phyloP scores from a whole-genome alignment of 2,329 filamentous ascomycete genomes.

The Dactylella cylindrospora region DNA sequence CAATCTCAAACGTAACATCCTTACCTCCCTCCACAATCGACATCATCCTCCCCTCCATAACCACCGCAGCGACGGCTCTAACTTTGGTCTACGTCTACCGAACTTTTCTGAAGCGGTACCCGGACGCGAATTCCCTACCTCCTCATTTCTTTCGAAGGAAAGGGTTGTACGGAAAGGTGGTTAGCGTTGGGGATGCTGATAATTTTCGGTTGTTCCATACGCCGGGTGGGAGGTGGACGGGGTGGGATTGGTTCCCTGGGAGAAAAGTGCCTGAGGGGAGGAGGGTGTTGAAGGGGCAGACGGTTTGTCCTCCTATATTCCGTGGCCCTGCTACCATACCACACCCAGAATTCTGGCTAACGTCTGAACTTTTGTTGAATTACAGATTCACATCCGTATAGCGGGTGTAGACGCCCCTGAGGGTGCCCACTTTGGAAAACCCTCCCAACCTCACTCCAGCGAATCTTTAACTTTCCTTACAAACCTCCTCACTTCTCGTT shows the following conservation, averaged over 20 bases:
- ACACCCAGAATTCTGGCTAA: neutral
- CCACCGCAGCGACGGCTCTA: slow-evolving; percentile 60
- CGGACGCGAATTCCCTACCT: slow-evolving; percentile 71
- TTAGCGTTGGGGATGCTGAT: slow-evolving; percentile 93
- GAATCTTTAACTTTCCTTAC: slow-evolving; percentile 84
- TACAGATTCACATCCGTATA: slow-evolving; percentile 79
- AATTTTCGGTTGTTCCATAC: slow-evolving; percentile 91
- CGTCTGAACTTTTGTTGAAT: neutral
- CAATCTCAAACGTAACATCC: slow-evolving; percentile 22
- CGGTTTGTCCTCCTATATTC: slow-evolving; percentile 59
- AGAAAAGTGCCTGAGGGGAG: slow-evolving; percentile 69
- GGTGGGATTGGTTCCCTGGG: slow-evolving; percentile 86
- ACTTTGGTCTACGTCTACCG: slow-evolving; percentile 65
- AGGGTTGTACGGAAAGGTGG: slow-evolving; percentile 81
- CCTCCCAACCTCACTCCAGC: slow-evolving; percentile 77
- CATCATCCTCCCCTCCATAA: slow-evolving; percentile 33
- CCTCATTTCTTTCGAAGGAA: slow-evolving; percentile 72
- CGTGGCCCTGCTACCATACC: neutral
- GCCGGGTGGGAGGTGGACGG: slow-evolving; percentile 79
- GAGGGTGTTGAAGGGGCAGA: slow-evolving; percentile 71
- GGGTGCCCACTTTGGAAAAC: slow-evolving; percentile 83
- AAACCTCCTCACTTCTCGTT: slow-evolving; percentile 67
- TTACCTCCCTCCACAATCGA: slow-evolving; percentile 29
- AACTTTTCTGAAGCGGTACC: slow-evolving; percentile 80
- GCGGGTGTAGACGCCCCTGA: slow-evolving; percentile 94